These are phyloP conservation scores for Cymbomonas tetramitiformis DNA, from an alignment of 139 green algal genomes.

Conservation along the genomic window DNA sequence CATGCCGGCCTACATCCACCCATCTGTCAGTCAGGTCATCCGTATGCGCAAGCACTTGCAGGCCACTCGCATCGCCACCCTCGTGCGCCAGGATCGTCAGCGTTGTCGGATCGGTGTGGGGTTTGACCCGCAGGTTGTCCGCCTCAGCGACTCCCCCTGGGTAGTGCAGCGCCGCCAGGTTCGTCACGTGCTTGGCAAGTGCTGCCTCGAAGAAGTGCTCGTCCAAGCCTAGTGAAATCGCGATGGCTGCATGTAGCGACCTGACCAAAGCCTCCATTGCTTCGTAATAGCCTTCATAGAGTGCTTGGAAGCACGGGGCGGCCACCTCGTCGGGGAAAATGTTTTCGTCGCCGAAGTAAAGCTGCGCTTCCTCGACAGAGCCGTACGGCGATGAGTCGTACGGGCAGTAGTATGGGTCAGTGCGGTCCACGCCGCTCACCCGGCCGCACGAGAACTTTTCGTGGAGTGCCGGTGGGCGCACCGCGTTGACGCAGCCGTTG, in stretches of 20 bases:
- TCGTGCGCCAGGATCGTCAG: conserved; percentile 1
- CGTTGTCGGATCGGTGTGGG: conserved; percentile 7
- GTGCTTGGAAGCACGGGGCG: not conserved
- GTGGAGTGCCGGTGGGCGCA: not conserved
- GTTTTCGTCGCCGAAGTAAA: conserved; percentile 1
- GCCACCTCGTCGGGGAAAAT: not conserved
- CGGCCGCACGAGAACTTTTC: conserved; percentile 3
- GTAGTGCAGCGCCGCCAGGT: conserved; percentile 3
- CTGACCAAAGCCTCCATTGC: not conserved
- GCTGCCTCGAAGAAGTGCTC: not conserved
- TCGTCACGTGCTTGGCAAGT: not conserved
- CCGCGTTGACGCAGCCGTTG: not conserved
- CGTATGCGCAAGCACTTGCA: not conserved
- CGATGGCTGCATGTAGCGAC: not conserved
- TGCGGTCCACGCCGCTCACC: not conserved
- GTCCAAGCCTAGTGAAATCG: not conserved
- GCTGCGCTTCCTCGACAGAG: not conserved
- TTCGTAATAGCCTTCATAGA: not conserved
- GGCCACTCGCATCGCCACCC: not conserved
- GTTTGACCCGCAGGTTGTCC: not conserved
- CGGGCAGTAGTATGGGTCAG: conserved; percentile 3
- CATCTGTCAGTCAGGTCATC: too few relatives aligned
- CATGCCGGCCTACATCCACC: not conserved
- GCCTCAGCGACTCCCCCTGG: not conserved
- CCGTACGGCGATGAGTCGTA: too few relatives aligned